Conservation (phyloP, 441 rosid genomes). For the Jatropha podagrica region DNA sequence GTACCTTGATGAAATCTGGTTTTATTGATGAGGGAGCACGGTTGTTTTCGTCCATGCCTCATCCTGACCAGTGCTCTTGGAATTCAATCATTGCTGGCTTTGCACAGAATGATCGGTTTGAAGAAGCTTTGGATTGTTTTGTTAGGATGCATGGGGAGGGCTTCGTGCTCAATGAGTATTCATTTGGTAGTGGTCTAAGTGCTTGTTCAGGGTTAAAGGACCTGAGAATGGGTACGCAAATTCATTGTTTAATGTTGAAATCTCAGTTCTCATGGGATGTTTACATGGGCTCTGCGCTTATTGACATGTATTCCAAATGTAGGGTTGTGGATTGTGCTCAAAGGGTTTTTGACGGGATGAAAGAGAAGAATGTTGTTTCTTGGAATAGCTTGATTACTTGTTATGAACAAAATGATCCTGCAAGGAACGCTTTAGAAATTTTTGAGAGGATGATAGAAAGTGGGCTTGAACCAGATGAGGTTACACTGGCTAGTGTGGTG, state of each 20-base stretch:
- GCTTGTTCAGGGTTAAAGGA: constrained; percentile 57
- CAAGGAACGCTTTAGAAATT: constrained; percentile 52
- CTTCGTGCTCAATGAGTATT: constrained; percentile 52
- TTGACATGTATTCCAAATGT: constrained; percentile 80
- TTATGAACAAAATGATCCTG: constrained; percentile 80
- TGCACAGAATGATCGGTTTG: constrained; percentile 54
- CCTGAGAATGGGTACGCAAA: constrained; percentile 49
- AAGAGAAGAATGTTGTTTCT: constrained; percentile 56
- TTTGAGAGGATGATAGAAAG: constrained; percentile 51
- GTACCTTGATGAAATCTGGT: constrained; percentile 48
- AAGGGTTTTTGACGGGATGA: constrained; percentile 57
- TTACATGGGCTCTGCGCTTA: constrained; percentile 71
- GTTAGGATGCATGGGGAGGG: constrained; percentile 53
- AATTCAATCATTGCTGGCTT: constrained; percentile 73
- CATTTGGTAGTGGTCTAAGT: constrained; percentile 65
- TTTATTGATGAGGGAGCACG: constrained; percentile 49
- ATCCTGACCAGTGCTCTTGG: constrained; percentile 77
- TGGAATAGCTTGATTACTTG: constrained; percentile 88
- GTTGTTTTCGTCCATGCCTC: constrained; percentile 48
- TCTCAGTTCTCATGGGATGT: constrained; percentile 43
- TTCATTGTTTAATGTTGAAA: constrained; percentile 63
- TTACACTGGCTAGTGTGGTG: constrained; percentile 68
- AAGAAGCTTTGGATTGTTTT: constrained; percentile 56
- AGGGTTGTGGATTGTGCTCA: constrained; percentile 52
- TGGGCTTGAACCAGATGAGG: constrained; percentile 60